Conservation (phyloP, 139 green algal species). For the Micractinium sp. region DNA sequence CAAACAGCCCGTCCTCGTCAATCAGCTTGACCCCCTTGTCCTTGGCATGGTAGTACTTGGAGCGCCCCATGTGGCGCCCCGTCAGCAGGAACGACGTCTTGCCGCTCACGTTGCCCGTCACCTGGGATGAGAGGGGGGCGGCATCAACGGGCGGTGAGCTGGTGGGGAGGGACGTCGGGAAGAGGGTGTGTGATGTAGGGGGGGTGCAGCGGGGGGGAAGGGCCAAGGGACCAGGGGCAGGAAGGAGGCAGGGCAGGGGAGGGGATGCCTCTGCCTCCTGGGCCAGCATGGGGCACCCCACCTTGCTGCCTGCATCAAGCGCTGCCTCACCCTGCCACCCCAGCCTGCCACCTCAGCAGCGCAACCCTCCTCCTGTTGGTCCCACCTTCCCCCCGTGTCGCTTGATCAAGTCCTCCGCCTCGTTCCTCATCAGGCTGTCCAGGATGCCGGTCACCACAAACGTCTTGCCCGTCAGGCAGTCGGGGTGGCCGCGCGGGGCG, state of each 20-base stretch:
- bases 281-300: too few relatives aligned
- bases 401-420: slow-evolving; percentile 88
- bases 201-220: neutral
- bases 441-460: slow-evolving; percentile 93
- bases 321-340: too few relatives aligned
- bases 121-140: slow-evolving; percentile 33
- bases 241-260: neutral
- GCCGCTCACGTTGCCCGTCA: slow-evolving; percentile 81
- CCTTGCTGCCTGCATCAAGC: too few relatives aligned
- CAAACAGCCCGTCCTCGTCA: slow-evolving; percentile 88
- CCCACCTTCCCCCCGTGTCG: slow-evolving; percentile 75
- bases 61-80: slow-evolving; percentile 68
- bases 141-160: too few relatives aligned
- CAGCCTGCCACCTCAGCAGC: neutral
- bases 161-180: neutral
- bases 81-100: slow-evolving; percentile 91
- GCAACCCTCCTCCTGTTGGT: too few relatives aligned
- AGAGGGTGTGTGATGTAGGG: neutral
- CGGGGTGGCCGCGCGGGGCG: slow-evolving; percentile 77
- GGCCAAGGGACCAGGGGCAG: neutral
- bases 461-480: slow-evolving; percentile 84
- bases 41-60: slow-evolving; percentile 58
- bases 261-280: neutral
- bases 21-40: slow-evolving; percentile 59
- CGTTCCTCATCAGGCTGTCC: slow-evolving; percentile 78